These are phyloP conservation scores for Lentinus tigrinus DNA, from an alignment of 768 basidiomycete genomes.

Conservation along the genomic window DNA sequence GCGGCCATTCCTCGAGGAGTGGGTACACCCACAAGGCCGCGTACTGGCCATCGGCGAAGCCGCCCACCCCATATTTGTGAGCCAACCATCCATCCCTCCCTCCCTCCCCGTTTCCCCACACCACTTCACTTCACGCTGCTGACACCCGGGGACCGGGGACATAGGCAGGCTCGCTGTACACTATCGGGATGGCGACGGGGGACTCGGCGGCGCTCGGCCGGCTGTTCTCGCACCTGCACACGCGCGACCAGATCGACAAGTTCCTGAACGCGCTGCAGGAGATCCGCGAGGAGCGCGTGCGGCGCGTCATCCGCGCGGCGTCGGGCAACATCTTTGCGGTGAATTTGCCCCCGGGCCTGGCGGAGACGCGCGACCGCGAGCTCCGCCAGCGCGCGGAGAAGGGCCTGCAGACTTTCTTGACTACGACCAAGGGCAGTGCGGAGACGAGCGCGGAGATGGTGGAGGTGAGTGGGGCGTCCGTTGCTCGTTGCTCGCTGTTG, in stretches of 20 bases:
- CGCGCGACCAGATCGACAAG: constrained; percentile 23
- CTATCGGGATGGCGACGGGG: constrained; percentile 26
- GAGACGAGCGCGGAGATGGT: constrained; percentile 8
- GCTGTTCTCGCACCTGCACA: constrained; percentile 32
- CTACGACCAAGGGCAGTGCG: not conserved
- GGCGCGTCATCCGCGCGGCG: constrained; percentile 18
- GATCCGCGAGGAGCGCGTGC: constrained; percentile 25
- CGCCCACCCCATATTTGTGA: constrained; percentile 31
- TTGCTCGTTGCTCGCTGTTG: too few relatives aligned
- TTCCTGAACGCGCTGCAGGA: constrained; percentile 28
- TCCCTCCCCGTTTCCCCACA: not conserved
- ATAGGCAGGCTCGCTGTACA: constrained; percentile 6
- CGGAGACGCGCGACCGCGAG: constrained; percentile 7
- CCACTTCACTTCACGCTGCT: not conserved
- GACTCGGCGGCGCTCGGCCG: constrained; percentile 34
- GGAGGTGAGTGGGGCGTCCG: not conserved
- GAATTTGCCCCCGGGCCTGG: constrained; percentile 24
- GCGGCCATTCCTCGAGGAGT: constrained; percentile 26
- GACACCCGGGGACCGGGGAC: too few relatives aligned
- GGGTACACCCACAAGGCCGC: constrained; percentile 28
- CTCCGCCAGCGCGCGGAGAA: constrained; percentile 8
- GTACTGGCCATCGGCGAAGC: constrained; percentile 32
- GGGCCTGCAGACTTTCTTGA: not conserved
- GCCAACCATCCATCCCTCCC: not conserved
- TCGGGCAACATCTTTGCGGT: constrained; percentile 18